These are phyloP conservation scores for Microcos paniculata DNA, from an alignment of 345 rosid species.

Conservation along the genomic window DNA sequence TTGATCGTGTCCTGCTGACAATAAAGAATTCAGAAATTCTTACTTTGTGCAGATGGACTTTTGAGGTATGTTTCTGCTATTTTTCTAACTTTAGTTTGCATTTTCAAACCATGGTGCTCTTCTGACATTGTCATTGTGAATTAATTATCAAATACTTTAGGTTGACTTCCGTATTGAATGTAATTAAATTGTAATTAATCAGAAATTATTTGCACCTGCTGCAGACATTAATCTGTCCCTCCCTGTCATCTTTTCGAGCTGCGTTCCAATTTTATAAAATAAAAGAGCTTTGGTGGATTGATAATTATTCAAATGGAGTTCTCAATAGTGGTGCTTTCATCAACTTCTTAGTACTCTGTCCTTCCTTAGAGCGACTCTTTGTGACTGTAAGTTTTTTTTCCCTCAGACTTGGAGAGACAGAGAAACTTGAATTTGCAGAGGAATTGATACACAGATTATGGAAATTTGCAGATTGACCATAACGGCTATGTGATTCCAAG, in stretches of 20 bases:
- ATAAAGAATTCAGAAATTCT: constrained; percentile 54
- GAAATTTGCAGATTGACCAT: constrained; percentile 45
- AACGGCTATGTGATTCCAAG: constrained; percentile 25
- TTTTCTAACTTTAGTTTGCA: background rate
- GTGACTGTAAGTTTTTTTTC: constrained; percentile 41
- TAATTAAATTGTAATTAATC: background rate
- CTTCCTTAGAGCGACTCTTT: constrained; percentile 50
- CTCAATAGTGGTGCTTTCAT: constrained; percentile 34
- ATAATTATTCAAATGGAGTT: constrained; percentile 28
- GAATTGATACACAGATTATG: background rate
- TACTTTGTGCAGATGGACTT: constrained; percentile 61
- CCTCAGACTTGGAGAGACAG: background rate
- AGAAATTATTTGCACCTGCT: constrained; percentile 6
- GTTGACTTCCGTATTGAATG: background rate
- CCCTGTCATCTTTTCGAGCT: constrained; percentile 36
- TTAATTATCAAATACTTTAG: background rate
- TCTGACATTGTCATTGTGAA: background rate
- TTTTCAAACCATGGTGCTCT: background rate
- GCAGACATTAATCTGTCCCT: constrained; percentile 49
- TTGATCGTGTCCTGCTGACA: constrained; percentile 44
- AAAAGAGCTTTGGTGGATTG: constrained; percentile 64
- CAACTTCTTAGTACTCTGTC: constrained; percentile 54
- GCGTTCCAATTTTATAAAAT: constrained; percentile 55
- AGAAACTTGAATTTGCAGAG: background rate
- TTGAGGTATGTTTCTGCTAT: constrained; percentile 36